Conservation (phyloP, 345 rosid species). For the Populus pruinosa region DNA sequence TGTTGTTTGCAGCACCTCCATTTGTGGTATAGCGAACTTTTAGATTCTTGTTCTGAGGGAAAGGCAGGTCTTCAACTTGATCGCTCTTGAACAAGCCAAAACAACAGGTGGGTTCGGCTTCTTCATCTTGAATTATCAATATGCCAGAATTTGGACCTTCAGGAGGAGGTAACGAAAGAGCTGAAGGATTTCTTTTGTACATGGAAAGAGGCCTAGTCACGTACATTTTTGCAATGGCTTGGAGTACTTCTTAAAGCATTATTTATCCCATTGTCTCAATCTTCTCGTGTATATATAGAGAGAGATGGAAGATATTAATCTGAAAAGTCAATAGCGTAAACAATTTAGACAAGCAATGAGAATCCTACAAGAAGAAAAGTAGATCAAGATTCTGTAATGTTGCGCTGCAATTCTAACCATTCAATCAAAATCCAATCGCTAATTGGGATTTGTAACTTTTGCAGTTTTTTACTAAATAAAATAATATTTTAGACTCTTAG, state of each 20-base stretch:
- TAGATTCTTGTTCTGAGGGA: conserved; percentile 55
- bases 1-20: background rate
- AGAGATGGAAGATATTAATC: too few species aligned
- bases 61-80: conserved; percentile 27
- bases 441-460: too few species aligned
- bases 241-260: background rate
- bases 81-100: conserved; percentile 37
- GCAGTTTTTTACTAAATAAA: too few species aligned
- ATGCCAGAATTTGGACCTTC: conserved; percentile 61
- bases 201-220: conserved; percentile 22
- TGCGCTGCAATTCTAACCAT: too few species aligned
- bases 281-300: too few species aligned
- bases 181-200: conserved; percentile 21
- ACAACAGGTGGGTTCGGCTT: conserved; percentile 43
- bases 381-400: too few species aligned
- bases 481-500: too few species aligned
- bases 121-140: conserved; percentile 57
- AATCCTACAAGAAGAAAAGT: too few species aligned
- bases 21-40: conserved; percentile 4
- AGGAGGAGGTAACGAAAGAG: conserved; percentile 35
- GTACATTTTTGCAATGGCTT: conserved; percentile 7
- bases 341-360: too few species aligned
- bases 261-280: too few species aligned
- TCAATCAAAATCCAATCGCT: too few species aligned
- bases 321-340: too few species aligned